phyloP scores from a whole-genome alignment of 2,329 filamentous ascomycete genomes.

The Bipolaris cookei region DNA sequence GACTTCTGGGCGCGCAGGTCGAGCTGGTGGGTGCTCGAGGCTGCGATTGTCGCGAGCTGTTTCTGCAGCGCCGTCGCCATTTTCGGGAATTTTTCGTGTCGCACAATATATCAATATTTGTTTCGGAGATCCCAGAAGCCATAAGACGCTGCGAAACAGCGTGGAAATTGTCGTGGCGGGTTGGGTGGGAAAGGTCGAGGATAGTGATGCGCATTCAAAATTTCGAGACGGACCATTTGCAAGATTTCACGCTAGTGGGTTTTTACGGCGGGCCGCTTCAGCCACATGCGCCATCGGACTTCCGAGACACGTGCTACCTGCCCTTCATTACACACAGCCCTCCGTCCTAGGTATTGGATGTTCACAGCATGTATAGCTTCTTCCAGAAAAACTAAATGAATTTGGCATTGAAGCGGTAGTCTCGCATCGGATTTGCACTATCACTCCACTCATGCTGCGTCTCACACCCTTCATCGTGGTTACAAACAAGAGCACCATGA shows the following conservation, averaged over 20 bases:
- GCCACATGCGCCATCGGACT: constrained; percentile 13
- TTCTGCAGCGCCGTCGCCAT: constrained; percentile 86
- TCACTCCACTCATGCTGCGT: not conserved
- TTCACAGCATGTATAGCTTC: not conserved
- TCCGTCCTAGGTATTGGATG: not conserved
- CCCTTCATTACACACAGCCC: constrained; percentile 4
- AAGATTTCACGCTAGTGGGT: constrained; percentile 31
- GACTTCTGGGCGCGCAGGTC: constrained; percentile 92
- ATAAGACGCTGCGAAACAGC: constrained; percentile 32
- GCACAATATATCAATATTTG: not conserved
- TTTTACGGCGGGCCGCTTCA: constrained; percentile 20
- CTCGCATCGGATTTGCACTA: too few species aligned
- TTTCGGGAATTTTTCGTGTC: not conserved
- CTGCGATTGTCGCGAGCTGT: constrained; percentile 91
- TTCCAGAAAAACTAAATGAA: not conserved
- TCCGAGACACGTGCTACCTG: constrained; percentile 18
- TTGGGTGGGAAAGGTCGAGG: constrained; percentile 6
- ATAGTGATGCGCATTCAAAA: constrained; percentile 22
- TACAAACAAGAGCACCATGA: not conserved
- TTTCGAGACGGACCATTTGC: constrained; percentile 17
- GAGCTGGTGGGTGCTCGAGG: constrained; percentile 86
- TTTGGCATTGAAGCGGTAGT: not conserved
- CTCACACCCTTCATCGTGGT: not conserved
- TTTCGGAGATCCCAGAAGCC: constrained; percentile 21
- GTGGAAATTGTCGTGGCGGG: constrained; percentile 28